Conservation (phyloP, 2,329 filamentous ascomycete genomes). For the Fusarium fujikuroi region DNA sequence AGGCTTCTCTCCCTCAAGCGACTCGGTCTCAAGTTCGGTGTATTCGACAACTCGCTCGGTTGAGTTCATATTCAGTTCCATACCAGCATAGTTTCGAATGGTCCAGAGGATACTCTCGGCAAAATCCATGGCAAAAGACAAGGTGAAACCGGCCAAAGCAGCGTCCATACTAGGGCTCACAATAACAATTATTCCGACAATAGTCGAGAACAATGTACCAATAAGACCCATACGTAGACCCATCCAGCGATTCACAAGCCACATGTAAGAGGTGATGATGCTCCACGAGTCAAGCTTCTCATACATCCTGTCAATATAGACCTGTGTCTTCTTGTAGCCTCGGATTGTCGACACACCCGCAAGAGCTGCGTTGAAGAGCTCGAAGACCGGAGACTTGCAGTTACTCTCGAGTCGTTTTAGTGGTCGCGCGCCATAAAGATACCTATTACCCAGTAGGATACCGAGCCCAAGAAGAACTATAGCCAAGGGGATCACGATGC, state of each 20-base stretch:
- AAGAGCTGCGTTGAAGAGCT: slow-evolving; percentile 79
- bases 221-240: slow-evolving; percentile 76
- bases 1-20: slow-evolving; percentile 67
- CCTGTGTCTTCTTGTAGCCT: slow-evolving; percentile 74
- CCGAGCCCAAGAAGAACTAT: slow-evolving; percentile 67
- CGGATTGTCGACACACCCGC: slow-evolving; percentile 80
- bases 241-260: slow-evolving; percentile 82
- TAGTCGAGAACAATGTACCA: slow-evolving; percentile 73
- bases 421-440: slow-evolving; percentile 77
- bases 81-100: slow-evolving; percentile 73
- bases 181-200: slow-evolving; percentile 73
- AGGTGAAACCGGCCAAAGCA: slow-evolving; percentile 77
- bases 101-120: slow-evolving; percentile 71
- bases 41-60: slow-evolving; percentile 82
- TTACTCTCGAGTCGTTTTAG: slow-evolving; percentile 82
- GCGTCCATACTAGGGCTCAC: slow-evolving; percentile 70
- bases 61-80: slow-evolving; percentile 83
- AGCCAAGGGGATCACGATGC: slow-evolving; percentile 71
- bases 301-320: slow-evolving; percentile 77
- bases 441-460: slow-evolving; percentile 67
- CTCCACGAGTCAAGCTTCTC: slow-evolving; percentile 74
- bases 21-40: slow-evolving; percentile 73
- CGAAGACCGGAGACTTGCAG: slow-evolving; percentile 81
- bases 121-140: slow-evolving; percentile 79
- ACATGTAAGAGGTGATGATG: slow-evolving; percentile 73